Evolutionary conservation across 495 filamentous ascomycete species (phyloP).

Genomic region (Pyronema omphalodes): DNA sequence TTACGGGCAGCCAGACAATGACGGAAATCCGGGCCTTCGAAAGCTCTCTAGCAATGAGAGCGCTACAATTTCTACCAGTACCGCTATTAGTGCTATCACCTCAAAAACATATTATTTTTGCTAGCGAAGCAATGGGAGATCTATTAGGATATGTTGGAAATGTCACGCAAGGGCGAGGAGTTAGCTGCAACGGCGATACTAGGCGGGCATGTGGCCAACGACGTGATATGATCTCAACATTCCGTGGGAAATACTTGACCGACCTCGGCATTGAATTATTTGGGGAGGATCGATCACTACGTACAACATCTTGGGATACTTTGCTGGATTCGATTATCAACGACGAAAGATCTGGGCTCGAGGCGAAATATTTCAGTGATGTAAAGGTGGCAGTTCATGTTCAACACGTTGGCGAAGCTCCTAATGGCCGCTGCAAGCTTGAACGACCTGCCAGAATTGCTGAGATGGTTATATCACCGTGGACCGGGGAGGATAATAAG

Average conservation of each 20-base stretch:
- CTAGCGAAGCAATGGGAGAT: conserved; percentile 52
- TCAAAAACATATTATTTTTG: conserved; percentile 45
- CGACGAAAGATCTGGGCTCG: too few relatives aligned
- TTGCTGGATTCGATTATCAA: conserved; percentile 32
- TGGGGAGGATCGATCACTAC: neutral
- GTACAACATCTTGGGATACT: conserved; percentile 28
- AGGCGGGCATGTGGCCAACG: neutral
- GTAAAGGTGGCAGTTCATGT: too few relatives aligned
- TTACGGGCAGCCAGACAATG: too few relatives aligned
- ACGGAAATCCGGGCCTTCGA: too few relatives aligned
- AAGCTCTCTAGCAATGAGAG: conserved; percentile 34
- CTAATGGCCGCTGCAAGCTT: too few relatives aligned
- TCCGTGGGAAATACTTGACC: conserved; percentile 37
- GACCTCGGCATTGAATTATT: conserved; percentile 10
- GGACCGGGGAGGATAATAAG: neutral
- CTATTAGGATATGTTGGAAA: conserved; percentile 31
- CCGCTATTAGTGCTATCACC: conserved; percentile 42
- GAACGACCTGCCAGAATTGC: neutral
- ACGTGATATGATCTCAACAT: conserved; percentile 25
- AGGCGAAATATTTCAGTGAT: too few relatives aligned
- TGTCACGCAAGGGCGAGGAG: neutral
- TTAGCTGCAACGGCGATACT: neutral
- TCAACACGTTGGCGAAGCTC: too few relatives aligned
- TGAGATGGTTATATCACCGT: neutral
- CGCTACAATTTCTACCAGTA: conserved; percentile 49